Evolutionary conservation across 306 rosid species (phyloP).

Genomic region (Malus asiatica): DNA sequence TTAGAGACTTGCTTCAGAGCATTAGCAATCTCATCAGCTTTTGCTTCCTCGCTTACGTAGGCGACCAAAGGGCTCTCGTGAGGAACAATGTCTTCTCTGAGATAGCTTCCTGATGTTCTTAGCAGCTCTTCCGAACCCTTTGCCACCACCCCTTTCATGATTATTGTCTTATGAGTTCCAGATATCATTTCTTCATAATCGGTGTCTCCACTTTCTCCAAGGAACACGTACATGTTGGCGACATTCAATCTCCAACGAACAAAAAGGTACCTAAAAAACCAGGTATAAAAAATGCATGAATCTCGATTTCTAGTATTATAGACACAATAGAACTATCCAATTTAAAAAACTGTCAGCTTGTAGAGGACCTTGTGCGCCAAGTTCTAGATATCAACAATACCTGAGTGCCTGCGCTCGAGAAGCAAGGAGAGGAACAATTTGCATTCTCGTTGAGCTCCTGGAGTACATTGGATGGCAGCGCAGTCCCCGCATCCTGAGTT

Average conservation of each 20-base stretch:
- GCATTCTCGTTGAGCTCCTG: constrained; percentile 51
- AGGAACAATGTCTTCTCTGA: constrained; percentile 61
- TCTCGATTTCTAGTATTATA: background rate
- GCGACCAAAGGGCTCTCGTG: constrained; percentile 49
- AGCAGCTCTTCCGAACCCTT: constrained; percentile 57
- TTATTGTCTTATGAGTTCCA: constrained; percentile 76
- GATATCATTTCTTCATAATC: constrained; percentile 85
- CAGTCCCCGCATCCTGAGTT: constrained; percentile 65
- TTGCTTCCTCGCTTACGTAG: constrained; percentile 19
- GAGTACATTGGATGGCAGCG: constrained; percentile 75
- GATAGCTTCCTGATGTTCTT: constrained; percentile 71
- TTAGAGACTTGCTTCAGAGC: constrained; percentile 34
- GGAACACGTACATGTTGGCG: constrained; percentile 76
- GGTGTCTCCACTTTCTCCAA: constrained; percentile 80
- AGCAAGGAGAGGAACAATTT: constrained; percentile 56
- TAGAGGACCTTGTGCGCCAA: background rate
- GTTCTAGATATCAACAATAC: constrained; percentile 9
- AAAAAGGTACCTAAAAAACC: constrained; percentile 59
- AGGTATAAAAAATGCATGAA: background rate
- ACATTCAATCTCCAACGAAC: constrained; percentile 82
- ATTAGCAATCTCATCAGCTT: constrained; percentile 31
- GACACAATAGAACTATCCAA: background rate
- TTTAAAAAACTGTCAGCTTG: background rate
- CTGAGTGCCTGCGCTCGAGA: constrained; percentile 74
- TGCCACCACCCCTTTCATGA: constrained; percentile 54